Conservation (phyloP, 345 rosid species). For the Carallia pectinifolia region DNA sequence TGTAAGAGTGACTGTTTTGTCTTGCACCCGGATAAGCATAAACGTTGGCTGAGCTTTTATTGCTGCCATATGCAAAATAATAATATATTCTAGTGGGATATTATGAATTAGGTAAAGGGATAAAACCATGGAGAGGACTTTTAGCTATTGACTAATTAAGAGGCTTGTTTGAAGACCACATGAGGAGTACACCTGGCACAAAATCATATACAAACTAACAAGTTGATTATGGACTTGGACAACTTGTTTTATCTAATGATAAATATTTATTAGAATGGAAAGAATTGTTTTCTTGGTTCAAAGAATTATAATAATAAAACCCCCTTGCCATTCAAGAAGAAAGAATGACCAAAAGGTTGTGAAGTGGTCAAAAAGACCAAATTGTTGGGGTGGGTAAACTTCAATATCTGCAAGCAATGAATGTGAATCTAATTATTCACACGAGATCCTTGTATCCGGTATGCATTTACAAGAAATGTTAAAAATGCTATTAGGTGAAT, state of each 20-base stretch:
- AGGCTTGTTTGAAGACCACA: conserved; percentile 26
- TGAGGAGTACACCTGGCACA: conserved; percentile 25
- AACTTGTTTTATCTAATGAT: neutral
- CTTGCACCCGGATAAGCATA: conserved; percentile 27
- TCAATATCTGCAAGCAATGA: neutral
- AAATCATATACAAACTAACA: neutral
- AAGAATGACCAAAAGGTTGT: neutral
- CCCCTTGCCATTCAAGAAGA: neutral
- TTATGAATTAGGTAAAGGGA: conserved; percentile 40
- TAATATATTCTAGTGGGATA: conserved; percentile 27
- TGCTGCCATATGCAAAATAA: too few relatives aligned
- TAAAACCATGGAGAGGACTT: conserved; percentile 16
- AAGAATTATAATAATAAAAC: neutral
- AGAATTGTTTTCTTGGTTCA: neutral
- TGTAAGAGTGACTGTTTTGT: conserved; percentile 43
- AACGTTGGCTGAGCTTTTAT: conserved; percentile 26
- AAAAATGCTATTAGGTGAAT: conserved; percentile 16
- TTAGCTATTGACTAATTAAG: conserved; percentile 22
- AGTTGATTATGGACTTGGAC: neutral
- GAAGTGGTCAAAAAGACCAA: conserved; percentile 2
- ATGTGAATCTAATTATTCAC: neutral
- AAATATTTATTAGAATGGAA: conserved; percentile 1
- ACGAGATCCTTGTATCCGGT: neutral
- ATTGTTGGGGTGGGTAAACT: neutral
- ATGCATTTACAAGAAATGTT: neutral